phyloP scores from a whole-genome alignment of 768 basidiomycete genomes.

The Rhizopogon sp. region DNA sequence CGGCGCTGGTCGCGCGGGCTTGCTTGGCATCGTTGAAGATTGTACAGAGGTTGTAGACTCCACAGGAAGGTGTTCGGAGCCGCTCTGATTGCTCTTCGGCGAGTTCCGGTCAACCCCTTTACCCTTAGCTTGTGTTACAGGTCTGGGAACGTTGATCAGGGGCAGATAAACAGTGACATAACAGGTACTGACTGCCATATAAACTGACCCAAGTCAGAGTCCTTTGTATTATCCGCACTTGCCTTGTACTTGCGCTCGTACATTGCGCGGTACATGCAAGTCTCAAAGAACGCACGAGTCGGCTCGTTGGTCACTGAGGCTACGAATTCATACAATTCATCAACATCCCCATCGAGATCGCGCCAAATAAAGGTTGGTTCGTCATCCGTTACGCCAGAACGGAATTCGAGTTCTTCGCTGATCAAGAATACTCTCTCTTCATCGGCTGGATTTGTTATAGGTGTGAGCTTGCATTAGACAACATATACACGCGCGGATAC shows the following conservation, averaged over 20 bases:
- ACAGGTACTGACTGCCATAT: constrained; percentile 67
- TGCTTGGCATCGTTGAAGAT: constrained; percentile 9
- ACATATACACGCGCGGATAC: constrained; percentile 18
- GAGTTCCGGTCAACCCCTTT: constrained; percentile 13
- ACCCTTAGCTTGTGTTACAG: constrained; percentile 17
- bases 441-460: constrained; percentile 54
- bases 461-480: neutral
- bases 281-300: constrained; percentile 86
- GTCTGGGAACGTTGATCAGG: constrained; percentile 9
- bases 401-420: constrained; percentile 85
- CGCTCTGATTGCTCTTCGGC: constrained; percentile 4
- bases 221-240: constrained; percentile 62
- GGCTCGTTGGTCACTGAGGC: constrained; percentile 69
- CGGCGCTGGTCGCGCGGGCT: constrained; percentile 6
- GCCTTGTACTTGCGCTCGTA: constrained; percentile 87
- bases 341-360: constrained; percentile 85
- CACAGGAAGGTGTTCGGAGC: constrained; percentile 3
- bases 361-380: constrained; percentile 88
- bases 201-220: constrained; percentile 73
- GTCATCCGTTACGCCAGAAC: constrained; percentile 64
- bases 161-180: neutral
- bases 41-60: constrained; percentile 6
- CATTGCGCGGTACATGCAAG: constrained; percentile 93
- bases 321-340: constrained; percentile 93
- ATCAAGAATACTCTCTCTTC: constrained; percentile 93